phyloP scores from a whole-genome alignment of 116 monocot species.

The Thalassia testudinum region DNA sequence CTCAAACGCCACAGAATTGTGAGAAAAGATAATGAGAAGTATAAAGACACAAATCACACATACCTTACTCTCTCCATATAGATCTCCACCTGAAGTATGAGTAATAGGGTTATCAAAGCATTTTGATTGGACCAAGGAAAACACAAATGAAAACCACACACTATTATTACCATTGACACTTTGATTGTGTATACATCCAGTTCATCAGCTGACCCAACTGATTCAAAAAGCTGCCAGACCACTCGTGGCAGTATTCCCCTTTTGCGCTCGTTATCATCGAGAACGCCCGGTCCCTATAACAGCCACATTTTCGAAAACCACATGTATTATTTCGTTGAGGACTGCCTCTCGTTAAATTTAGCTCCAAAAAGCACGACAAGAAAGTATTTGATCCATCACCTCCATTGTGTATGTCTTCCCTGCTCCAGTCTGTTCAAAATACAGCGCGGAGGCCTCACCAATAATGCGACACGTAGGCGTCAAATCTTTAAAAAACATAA shows the following conservation, averaged over 20 bases:
- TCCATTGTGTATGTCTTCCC: conserved; percentile 93
- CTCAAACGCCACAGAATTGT: neutral
- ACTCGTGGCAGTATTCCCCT: conserved; percentile 68
- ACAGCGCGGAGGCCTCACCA: too few relatives aligned
- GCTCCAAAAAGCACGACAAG: neutral
- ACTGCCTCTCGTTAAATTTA: neutral
- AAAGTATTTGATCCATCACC: conserved; percentile 15
- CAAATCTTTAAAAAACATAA: too few relatives aligned
- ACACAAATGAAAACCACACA: neutral
- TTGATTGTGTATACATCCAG: conserved; percentile 25
- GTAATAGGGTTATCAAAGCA: neutral
- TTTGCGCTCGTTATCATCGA: conserved; percentile 25
- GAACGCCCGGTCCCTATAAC: conserved; percentile 43
- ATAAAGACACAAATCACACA: neutral
- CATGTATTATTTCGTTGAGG: too few relatives aligned
- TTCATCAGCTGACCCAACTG: conserved; percentile 15
- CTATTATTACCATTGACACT: conserved; percentile 65
- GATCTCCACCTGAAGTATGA: conserved; percentile 61
- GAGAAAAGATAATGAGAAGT: neutral
- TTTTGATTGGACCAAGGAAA: neutral
- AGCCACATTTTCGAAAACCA: neutral
- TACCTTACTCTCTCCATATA: conserved; percentile 86
- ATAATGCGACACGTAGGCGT: too few relatives aligned
- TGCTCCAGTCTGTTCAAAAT: conserved; percentile 68
- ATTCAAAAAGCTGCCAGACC: conserved; percentile 46